phyloP scores from a whole-genome alignment of 805 yeast species.

The Saccharomycopsis sp. region DNA sequence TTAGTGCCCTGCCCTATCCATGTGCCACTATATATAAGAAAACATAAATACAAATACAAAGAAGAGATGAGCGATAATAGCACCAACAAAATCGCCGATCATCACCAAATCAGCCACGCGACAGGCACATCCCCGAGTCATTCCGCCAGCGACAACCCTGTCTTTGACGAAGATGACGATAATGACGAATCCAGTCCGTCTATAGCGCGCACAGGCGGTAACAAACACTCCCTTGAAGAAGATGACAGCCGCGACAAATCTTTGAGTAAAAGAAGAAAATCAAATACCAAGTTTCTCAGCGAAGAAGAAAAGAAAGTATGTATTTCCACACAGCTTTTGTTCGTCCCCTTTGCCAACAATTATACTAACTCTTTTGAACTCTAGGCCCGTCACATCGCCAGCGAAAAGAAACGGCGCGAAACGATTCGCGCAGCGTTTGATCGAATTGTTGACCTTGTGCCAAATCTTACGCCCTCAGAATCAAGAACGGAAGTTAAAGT shows the following conservation, averaged over 20 bases:
- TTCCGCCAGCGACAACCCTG: not conserved
- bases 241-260: not conserved
- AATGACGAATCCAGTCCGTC: not conserved
- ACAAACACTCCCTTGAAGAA: not conserved
- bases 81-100: not conserved
- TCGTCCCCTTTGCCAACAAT: slow-evolving; percentile 8
- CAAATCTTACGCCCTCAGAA: slow-evolving; percentile 61
- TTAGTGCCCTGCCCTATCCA: not conserved
- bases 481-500: slow-evolving; percentile 76
- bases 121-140: too few species aligned
- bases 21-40: too few species aligned
- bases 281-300: slow-evolving; percentile 5
- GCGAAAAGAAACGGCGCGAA: slow-evolving; percentile 82
- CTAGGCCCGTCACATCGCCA: slow-evolving; percentile 70
- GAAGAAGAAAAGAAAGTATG: slow-evolving; percentile 17
- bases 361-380: not conserved
- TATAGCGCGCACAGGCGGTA: not conserved
- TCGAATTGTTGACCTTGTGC: slow-evolving; percentile 65
- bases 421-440: slow-evolving; percentile 82
- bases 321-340: not conserved
- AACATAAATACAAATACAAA: too few species aligned
- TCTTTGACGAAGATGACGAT: not conserved
- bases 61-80: not conserved
- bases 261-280: slow-evolving; percentile 2
- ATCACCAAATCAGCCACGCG: not conserved